These are phyloP conservation scores for Cicer pinnatifidum DNA, from an alignment of 306 rosid genomes.

Conservation along the genomic window DNA sequence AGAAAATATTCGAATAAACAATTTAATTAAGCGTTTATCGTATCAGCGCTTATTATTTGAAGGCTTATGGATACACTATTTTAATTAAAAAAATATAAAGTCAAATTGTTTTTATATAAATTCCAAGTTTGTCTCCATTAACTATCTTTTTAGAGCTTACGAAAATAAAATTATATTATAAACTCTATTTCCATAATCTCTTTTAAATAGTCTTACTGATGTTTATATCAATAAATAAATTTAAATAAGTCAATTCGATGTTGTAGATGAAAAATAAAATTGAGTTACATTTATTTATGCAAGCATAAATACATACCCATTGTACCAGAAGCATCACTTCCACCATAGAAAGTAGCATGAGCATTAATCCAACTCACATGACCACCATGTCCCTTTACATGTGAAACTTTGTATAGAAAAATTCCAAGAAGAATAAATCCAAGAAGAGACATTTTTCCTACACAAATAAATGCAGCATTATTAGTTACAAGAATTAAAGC, in stretches of 20 bases:
- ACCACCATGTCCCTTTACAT: slow-evolving; percentile 55
- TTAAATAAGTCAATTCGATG: too few relatives aligned
- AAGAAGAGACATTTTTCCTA: slow-evolving; percentile 61
- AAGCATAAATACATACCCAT: slow-evolving; percentile 52
- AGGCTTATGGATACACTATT: too few relatives aligned
- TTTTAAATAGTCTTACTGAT: too few relatives aligned
- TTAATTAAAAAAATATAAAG: too few relatives aligned
- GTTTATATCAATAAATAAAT: too few relatives aligned
- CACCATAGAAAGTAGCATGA: slow-evolving; percentile 60
- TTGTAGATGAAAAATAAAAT: neutral
- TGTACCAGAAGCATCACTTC: slow-evolving; percentile 59
- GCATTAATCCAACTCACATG: slow-evolving; percentile 54
- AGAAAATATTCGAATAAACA: neutral
- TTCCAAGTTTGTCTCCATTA: too few relatives aligned
- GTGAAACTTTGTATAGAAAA: slow-evolving; percentile 51
- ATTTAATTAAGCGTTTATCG: too few relatives aligned
- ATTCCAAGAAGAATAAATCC: slow-evolving; percentile 55
- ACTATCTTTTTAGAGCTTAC: too few relatives aligned
- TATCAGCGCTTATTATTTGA: too few relatives aligned
- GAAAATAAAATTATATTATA: too few relatives aligned
- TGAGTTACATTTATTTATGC: neutral
- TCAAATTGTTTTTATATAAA: too few relatives aligned
- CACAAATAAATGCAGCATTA: slow-evolving; percentile 44
- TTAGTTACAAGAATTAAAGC: neutral
- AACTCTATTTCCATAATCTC: too few relatives aligned